A percentile compares a stretch with the other conserved stretches of the same genome.
phyloP scores from a whole-genome alignment of 208 protist species.

The Angomonas deanei region DNA sequence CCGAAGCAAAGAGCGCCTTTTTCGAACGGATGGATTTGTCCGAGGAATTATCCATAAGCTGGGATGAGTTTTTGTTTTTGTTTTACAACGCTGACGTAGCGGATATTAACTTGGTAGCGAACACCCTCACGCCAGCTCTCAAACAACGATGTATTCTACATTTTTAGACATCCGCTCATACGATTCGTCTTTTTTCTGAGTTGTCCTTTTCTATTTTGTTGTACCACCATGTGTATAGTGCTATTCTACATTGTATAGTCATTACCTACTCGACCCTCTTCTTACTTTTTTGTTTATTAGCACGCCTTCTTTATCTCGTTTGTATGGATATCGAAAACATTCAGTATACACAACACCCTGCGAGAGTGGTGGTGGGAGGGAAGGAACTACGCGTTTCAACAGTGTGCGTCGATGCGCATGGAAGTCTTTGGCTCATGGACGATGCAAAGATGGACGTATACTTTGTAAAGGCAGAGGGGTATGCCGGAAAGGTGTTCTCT shows the following conservation, averaged over 20 bases:
- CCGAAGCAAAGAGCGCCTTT: conserved; percentile 16
- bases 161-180: no score
- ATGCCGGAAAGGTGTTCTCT: background rate
- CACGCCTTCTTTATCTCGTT: no score
- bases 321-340: no score
- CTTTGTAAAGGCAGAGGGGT: background rate
- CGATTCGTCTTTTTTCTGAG: no score
- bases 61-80: conserved; percentile 74
- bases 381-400: background rate
- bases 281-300: background rate
- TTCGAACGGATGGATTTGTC: conserved; percentile 37
- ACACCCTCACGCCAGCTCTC: background rate
- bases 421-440: background rate
- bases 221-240: no score
- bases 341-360: no score
- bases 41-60: conserved; percentile 52
- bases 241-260: no score
- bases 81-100: conserved; percentile 39
- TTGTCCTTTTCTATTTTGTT: background rate
- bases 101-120: background rate
- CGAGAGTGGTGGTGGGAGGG: background rate
- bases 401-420: background rate
- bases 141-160: background rate
- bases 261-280: background rate
- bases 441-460: background rate